These are phyloP conservation scores for Geotrichum macrosporum DNA, from an alignment of 1,139 yeast genomes.

Conservation along the genomic window DNA sequence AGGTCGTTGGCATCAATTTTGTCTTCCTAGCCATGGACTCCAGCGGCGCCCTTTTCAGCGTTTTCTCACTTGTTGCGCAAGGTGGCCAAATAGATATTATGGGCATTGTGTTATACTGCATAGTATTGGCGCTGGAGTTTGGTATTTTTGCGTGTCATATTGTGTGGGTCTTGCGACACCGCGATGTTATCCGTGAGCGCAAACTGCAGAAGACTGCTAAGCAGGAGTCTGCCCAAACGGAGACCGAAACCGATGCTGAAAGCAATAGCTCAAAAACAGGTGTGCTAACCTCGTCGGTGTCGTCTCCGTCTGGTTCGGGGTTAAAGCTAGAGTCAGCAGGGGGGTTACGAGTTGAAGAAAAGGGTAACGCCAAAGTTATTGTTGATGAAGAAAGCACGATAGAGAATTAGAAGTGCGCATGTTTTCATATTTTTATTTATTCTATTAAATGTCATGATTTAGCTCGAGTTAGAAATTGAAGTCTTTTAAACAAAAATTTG, in stretches of 20 bases:
- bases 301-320: too few species aligned
- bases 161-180: slow-evolving; percentile 64
- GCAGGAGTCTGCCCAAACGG: not conserved
- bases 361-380: not conserved
- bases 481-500: too few species aligned
- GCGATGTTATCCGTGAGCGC: slow-evolving; percentile 26
- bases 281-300: too few species aligned
- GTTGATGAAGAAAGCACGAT: slow-evolving; percentile 2
- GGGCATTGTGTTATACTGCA: slow-evolving; percentile 70
- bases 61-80: slow-evolving; percentile 47
- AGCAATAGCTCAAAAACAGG: not conserved
- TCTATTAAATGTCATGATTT: not conserved
- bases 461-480: too few species aligned
- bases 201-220: slow-evolving; percentile 2
- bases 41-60: slow-evolving; percentile 72
- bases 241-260: not conserved
- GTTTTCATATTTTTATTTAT: not conserved
- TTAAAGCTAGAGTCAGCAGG: too few species aligned
- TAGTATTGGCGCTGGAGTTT: slow-evolving; percentile 66
- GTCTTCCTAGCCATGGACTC: slow-evolving; percentile 74
- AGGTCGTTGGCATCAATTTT: slow-evolving; percentile 85
- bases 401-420: not conserved
- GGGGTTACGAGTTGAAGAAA: not conserved
- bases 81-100: slow-evolving; percentile 54
- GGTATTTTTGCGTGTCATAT: slow-evolving; percentile 71